Base-by-base conservation (phyloP, 2,329 filamentous ascomycete species). In the Emergomyces pasteurianus region DNA sequence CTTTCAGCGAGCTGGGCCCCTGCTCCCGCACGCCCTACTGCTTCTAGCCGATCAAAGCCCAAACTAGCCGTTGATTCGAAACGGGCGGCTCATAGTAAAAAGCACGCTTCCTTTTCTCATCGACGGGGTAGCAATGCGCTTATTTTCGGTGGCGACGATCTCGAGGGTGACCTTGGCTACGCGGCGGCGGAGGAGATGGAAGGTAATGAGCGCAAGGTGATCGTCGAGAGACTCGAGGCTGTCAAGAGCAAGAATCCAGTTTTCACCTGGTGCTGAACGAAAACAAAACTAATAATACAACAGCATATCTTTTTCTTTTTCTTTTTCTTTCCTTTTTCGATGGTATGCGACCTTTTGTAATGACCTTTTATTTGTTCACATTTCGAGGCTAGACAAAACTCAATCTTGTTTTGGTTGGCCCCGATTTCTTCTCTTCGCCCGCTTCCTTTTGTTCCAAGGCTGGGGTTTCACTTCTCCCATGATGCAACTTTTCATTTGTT, bases 171-270 rank as follows among this genome's bases (percentile, higher is more conserved):
- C 74, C 77, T 99, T 34, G 94, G 94, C 10, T 99, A 95, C 75
- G 90, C 92, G 12, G 92, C 92, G 0, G 94, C 94, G 0, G 90
- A 92, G 72, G 94, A 90, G 31, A 90, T 95, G 84, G 94, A 97
- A 74, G 89, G 89, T 14, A 89, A 91, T 69, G 86, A 88, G 72
- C 84, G 92, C 68, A 95, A 94, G 75, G 94, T 99, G 55, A 97
- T 99, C 79, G 92, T 99, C 55, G 94, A 99, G 79, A 82, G 94
- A 64, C 77, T 99, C 62, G 94, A 99, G 79, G 89, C 92, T 63
- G 94, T 99, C 64, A 97, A 97, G 81, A 90, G 86, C 71, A 88
- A 88, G 72, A 95, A 95, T 71, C 94, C 94, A 1, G 91, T 99
- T 38, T 99, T 99, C 75, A 96, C 89, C 52, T 99, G 94, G 89